A percentile compares a stretch with the other conserved stretches of the same genome.
Evolutionary conservation across 495 filamentous ascomycete species (phyloP).

Genomic region (Parmelia sp.): DNA sequence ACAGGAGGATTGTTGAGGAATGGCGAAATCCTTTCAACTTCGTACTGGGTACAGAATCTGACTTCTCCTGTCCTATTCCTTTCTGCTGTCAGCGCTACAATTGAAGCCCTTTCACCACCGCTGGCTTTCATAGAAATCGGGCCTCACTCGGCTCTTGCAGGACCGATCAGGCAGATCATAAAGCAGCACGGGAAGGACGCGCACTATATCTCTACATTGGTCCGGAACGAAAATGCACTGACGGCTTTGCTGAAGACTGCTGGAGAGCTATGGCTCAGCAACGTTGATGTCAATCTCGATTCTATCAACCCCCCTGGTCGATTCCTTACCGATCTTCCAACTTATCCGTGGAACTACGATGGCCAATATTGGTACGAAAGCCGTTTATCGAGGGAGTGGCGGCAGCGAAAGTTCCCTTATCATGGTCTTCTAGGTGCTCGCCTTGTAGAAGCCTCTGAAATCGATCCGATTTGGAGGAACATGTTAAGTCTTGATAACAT

Average conservation of each 20-base stretch:
- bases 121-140: constrained; percentile 52
- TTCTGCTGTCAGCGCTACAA: no score
- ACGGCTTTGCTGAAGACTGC: not conserved
- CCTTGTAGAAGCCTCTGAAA: constrained; percentile 24
- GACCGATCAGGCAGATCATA: constrained; percentile 50
- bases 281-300: constrained; percentile 4
- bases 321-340: constrained; percentile 29
- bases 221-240: constrained; percentile 7
- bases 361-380: constrained; percentile 33
- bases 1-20: constrained; percentile 6
- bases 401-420: constrained; percentile 25
- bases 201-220: constrained; percentile 5
- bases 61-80: constrained; percentile 35
- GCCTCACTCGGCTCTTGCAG: constrained; percentile 53
- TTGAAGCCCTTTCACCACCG: no score
- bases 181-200: constrained; percentile 4
- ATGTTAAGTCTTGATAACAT: constrained; percentile 27
- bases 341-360: constrained; percentile 37
- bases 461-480: constrained; percentile 37
- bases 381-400: constrained; percentile 28
- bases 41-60: constrained; percentile 40
- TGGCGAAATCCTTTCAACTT: no score
- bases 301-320: not conserved
- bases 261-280: not conserved
- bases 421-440: constrained; percentile 36